These are phyloP conservation scores for Saccharomycopsis javanensis DNA, from an alignment of 805 yeast species.

Conservation along the genomic window DNA sequence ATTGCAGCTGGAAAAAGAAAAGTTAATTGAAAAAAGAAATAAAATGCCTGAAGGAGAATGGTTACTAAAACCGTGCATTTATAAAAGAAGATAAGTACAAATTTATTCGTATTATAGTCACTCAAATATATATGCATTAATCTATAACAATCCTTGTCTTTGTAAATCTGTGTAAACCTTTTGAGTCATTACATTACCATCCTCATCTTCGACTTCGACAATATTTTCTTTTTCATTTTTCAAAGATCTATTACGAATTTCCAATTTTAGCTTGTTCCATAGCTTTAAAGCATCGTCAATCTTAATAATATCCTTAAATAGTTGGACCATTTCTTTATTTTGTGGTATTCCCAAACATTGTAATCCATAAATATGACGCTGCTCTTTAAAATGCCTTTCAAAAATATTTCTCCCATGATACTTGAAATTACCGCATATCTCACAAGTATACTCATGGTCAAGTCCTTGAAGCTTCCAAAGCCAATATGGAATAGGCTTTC, in stretches of 20 bases:
- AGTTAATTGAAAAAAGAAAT: constrained; percentile 44
- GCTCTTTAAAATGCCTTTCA: constrained; percentile 64
- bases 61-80: constrained; percentile 92
- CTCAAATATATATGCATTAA: background rate
- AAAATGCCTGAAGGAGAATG: constrained; percentile 69
- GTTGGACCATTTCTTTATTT: constrained; percentile 30
- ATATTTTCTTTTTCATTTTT: constrained; percentile 38
- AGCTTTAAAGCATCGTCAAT: constrained; percentile 61
- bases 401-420: constrained; percentile 69
- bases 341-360: constrained; percentile 54
- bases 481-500: constrained; percentile 91
- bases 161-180: constrained; percentile 76
- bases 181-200: constrained; percentile 86
- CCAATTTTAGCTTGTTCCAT: constrained; percentile 38
- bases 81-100: constrained; percentile 59
- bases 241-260: constrained; percentile 25
- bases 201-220: constrained; percentile 82
- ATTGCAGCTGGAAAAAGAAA: constrained; percentile 52
- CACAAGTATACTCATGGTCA: constrained; percentile 63
- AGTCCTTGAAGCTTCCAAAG: constrained; percentile 82
- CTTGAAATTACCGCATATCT: constrained; percentile 68
- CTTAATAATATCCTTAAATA: constrained; percentile 54
- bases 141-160: constrained; percentile 61
- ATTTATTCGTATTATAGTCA: background rate
- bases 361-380: constrained; percentile 65